Base-by-base conservation (phyloP, 2,329 filamentous ascomycete genomes). In the Beauveria sp. region DNA sequence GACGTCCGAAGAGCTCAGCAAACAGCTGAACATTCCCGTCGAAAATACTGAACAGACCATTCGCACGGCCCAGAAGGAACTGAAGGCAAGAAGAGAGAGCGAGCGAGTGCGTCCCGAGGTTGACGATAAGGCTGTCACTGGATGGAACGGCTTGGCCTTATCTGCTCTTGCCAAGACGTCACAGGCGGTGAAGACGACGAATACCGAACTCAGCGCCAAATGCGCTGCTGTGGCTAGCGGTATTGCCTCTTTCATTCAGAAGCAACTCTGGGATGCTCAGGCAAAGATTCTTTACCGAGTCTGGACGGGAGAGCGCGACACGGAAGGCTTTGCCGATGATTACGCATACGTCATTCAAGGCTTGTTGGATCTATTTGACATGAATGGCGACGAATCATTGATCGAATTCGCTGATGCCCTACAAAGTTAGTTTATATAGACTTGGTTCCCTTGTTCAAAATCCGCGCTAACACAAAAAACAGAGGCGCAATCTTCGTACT, bases 61-160 rank as follows among this genome's bases (percentile, higher is more conserved):
- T 60, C 80, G 82, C 54, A 78, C 80, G 1, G 90, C 90, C 2
- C 86, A 85, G 66, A 74, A 79, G 61, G 90, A 88, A 66, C 78
- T 99, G 14, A 82, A 84, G 40, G 81, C 84, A 3, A 86, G 93
- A 71, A 82, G 92, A 24, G 86, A 93, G 43, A 84, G 79, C 65
- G 88, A 91, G 66, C 85, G 95, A 0, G 86, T 88, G 1, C 81
- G 87, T 18, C 95, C 95, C 2, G 84, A 85, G 8, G 76, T 96
- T 6, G 95, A 98, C 69, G 89, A 92, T 70, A 98, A 98, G 74
- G 87, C 96, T 49, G 85, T 97, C 3, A 86, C 89, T 1, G 85
- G 87, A 12, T 95, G 90, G 86, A 98, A 98, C 65, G 93, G 93
- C 3, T 83, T 98, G 62, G 91, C 90, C 0, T 91, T 98, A 61